Conservation (phyloP, 2,329 filamentous ascomycete genomes). For the Paraphoma sp. region DNA sequence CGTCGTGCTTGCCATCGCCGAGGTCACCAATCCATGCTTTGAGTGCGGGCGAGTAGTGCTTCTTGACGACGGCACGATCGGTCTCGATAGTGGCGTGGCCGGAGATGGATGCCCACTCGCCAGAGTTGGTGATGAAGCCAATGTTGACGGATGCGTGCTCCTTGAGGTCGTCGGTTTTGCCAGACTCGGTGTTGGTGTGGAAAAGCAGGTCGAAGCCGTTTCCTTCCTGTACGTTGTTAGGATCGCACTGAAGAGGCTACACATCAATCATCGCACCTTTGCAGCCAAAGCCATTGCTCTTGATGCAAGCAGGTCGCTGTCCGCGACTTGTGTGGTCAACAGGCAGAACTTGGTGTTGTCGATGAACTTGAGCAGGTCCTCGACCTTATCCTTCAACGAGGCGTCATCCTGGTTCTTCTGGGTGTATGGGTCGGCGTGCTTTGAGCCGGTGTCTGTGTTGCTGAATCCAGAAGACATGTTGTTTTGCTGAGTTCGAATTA, state of each 20-base stretch:
- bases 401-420: slow-evolving; percentile 76
- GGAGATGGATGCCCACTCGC: slow-evolving; percentile 88
- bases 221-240: slow-evolving; percentile 64
- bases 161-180: slow-evolving; percentile 83
- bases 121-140: slow-evolving; percentile 75
- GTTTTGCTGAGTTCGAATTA: slow-evolving; percentile 17
- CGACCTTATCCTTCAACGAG: slow-evolving; percentile 75
- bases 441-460: slow-evolving; percentile 49
- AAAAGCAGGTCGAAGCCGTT: slow-evolving; percentile 84
- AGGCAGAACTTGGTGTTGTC: slow-evolving; percentile 81
- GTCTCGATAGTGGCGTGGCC: slow-evolving; percentile 74
- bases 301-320: slow-evolving; percentile 73
- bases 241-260: not conserved
- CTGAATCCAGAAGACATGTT: slow-evolving; percentile 46
- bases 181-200: slow-evolving; percentile 88
- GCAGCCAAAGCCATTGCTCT: slow-evolving; percentile 85
- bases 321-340: slow-evolving; percentile 78
- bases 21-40: slow-evolving; percentile 90
- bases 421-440: slow-evolving; percentile 77
- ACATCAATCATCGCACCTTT: slow-evolving; percentile 58
- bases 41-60: slow-evolving; percentile 72
- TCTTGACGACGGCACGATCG: slow-evolving; percentile 71
- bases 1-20: slow-evolving; percentile 79
- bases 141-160: slow-evolving; percentile 79
- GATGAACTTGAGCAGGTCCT: slow-evolving; percentile 75